A percentile compares a stretch with the other conserved stretches of the same genome.
These are phyloP conservation scores for Boletellus deceptivus DNA, from an alignment of 1,284 basidiomycete genomes.

Conservation along the genomic window DNA sequence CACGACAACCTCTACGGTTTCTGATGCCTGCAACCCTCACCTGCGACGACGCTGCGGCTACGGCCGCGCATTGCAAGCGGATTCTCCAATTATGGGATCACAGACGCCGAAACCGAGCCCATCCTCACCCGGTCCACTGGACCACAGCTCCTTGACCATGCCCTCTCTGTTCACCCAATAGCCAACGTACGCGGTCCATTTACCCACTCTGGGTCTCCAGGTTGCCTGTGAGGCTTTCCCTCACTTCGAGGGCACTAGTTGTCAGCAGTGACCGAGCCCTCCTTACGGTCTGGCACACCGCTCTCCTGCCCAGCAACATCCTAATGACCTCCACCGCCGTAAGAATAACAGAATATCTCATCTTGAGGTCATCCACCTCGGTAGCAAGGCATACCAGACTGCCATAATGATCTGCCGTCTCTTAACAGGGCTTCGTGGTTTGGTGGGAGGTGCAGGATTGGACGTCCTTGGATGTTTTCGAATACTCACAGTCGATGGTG, in stretches of 20 bases:
- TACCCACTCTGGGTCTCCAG: slow-evolving; percentile 35
- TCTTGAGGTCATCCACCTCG: slow-evolving; percentile 22
- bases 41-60: slow-evolving; percentile 22
- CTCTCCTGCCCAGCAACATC: slow-evolving; percentile 12
- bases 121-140: slow-evolving; percentile 20
- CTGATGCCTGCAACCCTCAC: too few species aligned
- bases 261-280: slow-evolving; percentile 23
- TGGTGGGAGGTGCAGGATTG: too few species aligned
- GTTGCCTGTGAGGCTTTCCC: slow-evolving; percentile 29
- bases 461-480: too few species aligned
- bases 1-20: background rate
- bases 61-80: slow-evolving; percentile 22
- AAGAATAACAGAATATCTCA: slow-evolving; percentile 7
- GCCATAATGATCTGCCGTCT: too few species aligned
- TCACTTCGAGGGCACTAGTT: slow-evolving; percentile 32
- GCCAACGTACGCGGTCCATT: slow-evolving; percentile 31
- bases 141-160: slow-evolving; percentile 26
- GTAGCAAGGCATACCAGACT: slow-evolving; percentile 10
- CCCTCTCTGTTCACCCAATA: slow-evolving; percentile 18
- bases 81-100: slow-evolving; percentile 24
- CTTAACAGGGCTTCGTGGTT: too few species aligned
- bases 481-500: too few species aligned
- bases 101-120: slow-evolving; percentile 3
- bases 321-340: slow-evolving; percentile 19
- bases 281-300: slow-evolving; percentile 31